phyloP scores from a whole-genome alignment of 768 basidiomycete species.

The Crepidotus variabilis region DNA sequence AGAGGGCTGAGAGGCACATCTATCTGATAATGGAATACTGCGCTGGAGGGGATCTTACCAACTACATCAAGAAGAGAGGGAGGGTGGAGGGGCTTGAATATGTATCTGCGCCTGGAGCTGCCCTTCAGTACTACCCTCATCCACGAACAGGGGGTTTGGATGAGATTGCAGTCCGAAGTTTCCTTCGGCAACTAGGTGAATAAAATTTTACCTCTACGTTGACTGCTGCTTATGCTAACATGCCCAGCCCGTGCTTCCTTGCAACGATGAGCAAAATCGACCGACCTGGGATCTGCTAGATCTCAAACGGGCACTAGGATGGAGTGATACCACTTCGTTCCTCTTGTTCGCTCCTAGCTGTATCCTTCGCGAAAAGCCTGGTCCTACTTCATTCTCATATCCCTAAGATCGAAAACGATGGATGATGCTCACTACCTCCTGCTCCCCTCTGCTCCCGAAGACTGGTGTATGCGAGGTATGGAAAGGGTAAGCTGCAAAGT shows the following conservation, averaged over 20 bases:
- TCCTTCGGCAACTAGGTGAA: constrained; percentile 85
- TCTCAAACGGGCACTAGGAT: constrained; percentile 50
- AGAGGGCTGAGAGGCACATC: constrained; percentile 75
- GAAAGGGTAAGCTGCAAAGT: constrained; percentile 92
- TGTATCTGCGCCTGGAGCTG: constrained; percentile 59
- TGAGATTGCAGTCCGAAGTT: constrained; percentile 87
- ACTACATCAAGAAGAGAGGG: constrained; percentile 98
- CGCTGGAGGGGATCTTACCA: constrained; percentile 91
- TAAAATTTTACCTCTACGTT: constrained; percentile 1
- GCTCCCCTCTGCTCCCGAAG: constrained; percentile 77
- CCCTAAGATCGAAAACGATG: constrained; percentile 37
- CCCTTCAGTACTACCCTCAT: constrained; percentile 86
- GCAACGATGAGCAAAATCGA: constrained; percentile 65
- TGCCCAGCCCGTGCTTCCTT: constrained; percentile 82
- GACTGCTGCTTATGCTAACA: background rate
- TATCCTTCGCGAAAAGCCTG: too few species aligned
- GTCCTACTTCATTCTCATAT: too few species aligned
- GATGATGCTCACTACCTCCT: constrained; percentile 66
- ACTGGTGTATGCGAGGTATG: constrained; percentile 95
- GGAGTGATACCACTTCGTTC: constrained; percentile 67
- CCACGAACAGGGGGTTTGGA: constrained; percentile 88
- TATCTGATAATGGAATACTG: constrained; percentile 99
- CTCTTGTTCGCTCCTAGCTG: too few species aligned
- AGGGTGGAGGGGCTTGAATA: constrained; percentile 88
- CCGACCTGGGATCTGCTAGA: constrained; percentile 35